These are phyloP conservation scores for Meripilus lineatus DNA, from an alignment of 1,284 basidiomycete species.

Conservation along the genomic window DNA sequence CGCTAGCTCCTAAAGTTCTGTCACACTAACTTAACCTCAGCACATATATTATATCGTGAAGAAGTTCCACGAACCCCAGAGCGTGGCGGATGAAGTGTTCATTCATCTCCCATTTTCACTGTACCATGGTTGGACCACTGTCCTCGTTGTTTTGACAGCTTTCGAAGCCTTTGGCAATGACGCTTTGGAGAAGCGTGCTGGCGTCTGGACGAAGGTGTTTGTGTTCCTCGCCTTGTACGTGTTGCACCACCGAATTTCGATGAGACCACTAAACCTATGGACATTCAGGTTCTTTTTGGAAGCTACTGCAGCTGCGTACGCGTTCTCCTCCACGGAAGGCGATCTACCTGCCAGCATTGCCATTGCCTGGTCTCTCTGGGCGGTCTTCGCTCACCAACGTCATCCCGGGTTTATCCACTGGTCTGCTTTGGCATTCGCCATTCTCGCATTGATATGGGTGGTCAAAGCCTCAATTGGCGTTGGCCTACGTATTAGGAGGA, in stretches of 20 bases:
- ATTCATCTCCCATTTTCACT: constrained; percentile 87
- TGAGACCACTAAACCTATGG: constrained; percentile 7
- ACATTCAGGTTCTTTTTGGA: constrained; percentile 81
- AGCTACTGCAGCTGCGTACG: constrained; percentile 86
- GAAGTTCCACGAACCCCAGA: constrained; percentile 70
- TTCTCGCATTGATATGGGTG: constrained; percentile 83
- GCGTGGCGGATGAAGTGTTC: constrained; percentile 70
- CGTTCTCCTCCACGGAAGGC: constrained; percentile 84
- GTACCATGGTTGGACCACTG: constrained; percentile 93
- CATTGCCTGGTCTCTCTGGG: constrained; percentile 80
- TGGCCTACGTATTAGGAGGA: constrained; percentile 36
- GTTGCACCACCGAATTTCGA: constrained; percentile 4
- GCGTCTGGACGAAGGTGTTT: constrained; percentile 89
- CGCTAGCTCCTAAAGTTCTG: constrained; percentile 3
- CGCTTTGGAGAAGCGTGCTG: constrained; percentile 58
- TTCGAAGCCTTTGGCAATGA: constrained; percentile 92
- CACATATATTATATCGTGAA: constrained; percentile 94
- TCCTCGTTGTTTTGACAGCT: constrained; percentile 82
- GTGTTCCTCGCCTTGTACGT: constrained; percentile 82
- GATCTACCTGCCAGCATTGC: constrained; percentile 87
- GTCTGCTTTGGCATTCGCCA: constrained; percentile 81
- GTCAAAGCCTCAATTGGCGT: constrained; percentile 65
- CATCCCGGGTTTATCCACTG: constrained; percentile 74
- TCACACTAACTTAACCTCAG: constrained; percentile 10
- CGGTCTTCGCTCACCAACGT: constrained; percentile 73